Evolutionary conservation across 768 basidiomycete genomes (phyloP).

Genomic region (Thelephora ganbajun): DNA sequence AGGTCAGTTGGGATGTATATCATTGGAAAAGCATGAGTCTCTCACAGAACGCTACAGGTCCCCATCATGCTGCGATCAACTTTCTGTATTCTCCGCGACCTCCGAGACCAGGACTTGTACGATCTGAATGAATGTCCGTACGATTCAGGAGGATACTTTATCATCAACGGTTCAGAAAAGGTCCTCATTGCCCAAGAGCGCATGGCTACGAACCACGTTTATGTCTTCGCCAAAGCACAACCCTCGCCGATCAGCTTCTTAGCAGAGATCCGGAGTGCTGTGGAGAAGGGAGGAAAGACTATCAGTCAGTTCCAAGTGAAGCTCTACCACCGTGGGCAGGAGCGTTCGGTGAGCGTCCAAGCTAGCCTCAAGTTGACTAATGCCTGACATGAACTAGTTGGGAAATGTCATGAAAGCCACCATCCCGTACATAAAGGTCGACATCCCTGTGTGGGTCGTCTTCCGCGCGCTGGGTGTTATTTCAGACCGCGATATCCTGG

Average conservation of each 20-base stretch:
- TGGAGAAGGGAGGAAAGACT: conserved; percentile 96
- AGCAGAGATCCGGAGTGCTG: conserved; percentile 93
- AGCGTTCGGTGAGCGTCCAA: conserved; percentile 57
- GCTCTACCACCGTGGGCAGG: conserved; percentile 84
- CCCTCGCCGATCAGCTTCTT: conserved; percentile 93
- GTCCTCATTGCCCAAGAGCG: conserved; percentile 99
- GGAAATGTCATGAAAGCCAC: conserved; percentile 95
- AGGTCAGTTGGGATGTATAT: conserved; percentile 33
- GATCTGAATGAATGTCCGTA: conserved; percentile 97
- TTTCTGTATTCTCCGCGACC: conserved; percentile 79
- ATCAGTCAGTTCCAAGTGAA: conserved; percentile 97
- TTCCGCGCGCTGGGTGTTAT: conserved; percentile 97
- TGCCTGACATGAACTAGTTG: conserved; percentile 26
- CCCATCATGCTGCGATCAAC: conserved; percentile 96
- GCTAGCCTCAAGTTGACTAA: neutral
- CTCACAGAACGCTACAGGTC: conserved; percentile 39
- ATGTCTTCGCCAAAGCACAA: conserved; percentile 96
- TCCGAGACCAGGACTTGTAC: conserved; percentile 71
- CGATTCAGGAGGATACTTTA: conserved; percentile 98
- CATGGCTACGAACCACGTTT: conserved; percentile 99
- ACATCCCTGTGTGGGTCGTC: conserved; percentile 97
- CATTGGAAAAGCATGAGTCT: neutral
- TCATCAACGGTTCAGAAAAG: conserved; percentile 99
- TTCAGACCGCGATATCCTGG: conserved; percentile 93
- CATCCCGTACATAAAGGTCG: conserved; percentile 95